Evolutionary conservation across 768 basidiomycete species (phyloP), one percentile per base, ranked within the genome.

Genomic region (Phylloporus rhodoxanthus): DNA sequence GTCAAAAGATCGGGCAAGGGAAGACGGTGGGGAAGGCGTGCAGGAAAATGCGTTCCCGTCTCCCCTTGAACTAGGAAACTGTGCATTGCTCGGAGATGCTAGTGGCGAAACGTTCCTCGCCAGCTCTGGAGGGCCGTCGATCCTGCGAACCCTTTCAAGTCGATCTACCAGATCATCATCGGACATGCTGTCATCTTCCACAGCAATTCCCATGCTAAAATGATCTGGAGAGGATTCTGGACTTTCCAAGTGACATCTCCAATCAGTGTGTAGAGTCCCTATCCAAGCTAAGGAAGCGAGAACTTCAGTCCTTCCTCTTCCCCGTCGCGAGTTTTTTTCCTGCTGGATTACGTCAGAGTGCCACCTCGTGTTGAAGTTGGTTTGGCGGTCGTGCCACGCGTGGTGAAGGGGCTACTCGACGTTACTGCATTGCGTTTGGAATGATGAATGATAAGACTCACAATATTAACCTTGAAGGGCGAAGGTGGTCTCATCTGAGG

Each of bases 101-200:
- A 17, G 40, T 34, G 40, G 37, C 3, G 20, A 45, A 38, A n/a
- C 13, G 1, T 47, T 41, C 28, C 19, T 30, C 7, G 21, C 11
- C 15, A 5, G 14, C 2, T 50, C 47, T 3, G 26, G 39, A 26
- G 45, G 23, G 17, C 30, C 28, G 26, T 47, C 20, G 54, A 62
- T 59, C 58, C 53, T 60, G 26, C 72, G 64, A 54, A 79, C 72
- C 19, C 63, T 62, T 57, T 81, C 79, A 21, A 81, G 67, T 41
- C 69, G 69, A 42, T 73, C 65, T 6, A 80, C 70, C 10, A 81
- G 65, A 30, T 67, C 71, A 54, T 78, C 78, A 57, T 81, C 77
- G 2, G 77, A 70, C 43, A 79, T 67, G 15, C 64, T 72, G 23
- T 78, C 72, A 42, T 79, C 74, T 23, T 71, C 76, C 52, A 80